Evolutionary conservation across 2,329 filamentous ascomycete species (phyloP), one percentile per base, ranked within the genome.

Genomic region (Colletotrichum musicola): DNA sequence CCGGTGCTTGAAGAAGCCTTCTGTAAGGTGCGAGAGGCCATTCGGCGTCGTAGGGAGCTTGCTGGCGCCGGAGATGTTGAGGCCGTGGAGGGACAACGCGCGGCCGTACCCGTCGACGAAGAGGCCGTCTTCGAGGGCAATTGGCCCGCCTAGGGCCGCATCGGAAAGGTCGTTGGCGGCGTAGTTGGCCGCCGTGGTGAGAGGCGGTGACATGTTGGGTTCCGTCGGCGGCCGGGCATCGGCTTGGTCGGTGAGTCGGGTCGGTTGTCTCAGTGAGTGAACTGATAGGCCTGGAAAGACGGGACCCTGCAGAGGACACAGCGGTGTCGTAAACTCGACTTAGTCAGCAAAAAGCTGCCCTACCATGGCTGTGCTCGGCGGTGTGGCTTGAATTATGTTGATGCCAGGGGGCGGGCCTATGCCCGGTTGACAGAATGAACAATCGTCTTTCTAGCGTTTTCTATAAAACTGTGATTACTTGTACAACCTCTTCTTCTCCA

Each of bases 61-160:
- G 72, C 79, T 81, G 44, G 77, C 78, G 42, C 80, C 81, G 3
- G 80, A 80, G 46, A 82, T 77, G 71, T 82, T 82, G 58, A 82
- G 77, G 4, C 81, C 81, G n/a, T 80, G 81, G 38, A 82, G 73
- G 14, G 75, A 74, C 50, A 82, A 71, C n/a, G 77, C 76, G 62
- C 81, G 80, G n/a, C 78, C 75, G 64, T 81, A 71, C 38, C 62
- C 69, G 51, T 82, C 81, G 57, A 78, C 64, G 57, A 82, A 82
- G 38, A 69, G 68, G 30, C 73, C 74, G 59, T 74, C 74, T 12
- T 73, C 56, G 53, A 79, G 74, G 18, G 70, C 68, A 27, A 80
- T 73, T 38, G 75, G 70, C 22, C 78, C 76, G 27, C 78, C 78
- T 6, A 80, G 66, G 1, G 78, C 78, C 12, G 76, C 75, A 40